Conservation (phyloP, 768 basidiomycete species). For the Tricholoma terreum region DNA sequence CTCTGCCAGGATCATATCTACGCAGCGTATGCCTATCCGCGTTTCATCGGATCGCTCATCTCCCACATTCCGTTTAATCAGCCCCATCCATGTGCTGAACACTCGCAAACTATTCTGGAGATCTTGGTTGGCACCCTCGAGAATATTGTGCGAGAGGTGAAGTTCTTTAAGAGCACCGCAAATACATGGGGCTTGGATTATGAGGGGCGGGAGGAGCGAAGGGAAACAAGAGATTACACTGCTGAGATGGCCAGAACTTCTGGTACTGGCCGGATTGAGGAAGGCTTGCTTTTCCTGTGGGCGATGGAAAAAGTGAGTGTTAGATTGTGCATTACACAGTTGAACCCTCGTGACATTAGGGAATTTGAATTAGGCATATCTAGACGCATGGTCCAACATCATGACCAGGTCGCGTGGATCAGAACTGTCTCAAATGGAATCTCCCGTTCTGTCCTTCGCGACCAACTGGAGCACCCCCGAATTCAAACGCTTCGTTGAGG, state of each 20-base stretch:
- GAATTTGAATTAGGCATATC: conserved; percentile 48
- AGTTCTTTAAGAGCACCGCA: conserved; percentile 58
- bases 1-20: conserved; percentile 74
- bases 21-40: conserved; percentile 71
- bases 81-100: conserved; percentile 31
- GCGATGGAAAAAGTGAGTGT: conserved; percentile 67
- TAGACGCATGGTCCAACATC: conserved; percentile 57
- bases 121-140: conserved; percentile 50
- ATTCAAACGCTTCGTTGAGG: conserved; percentile 52
- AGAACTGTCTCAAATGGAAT: conserved; percentile 2
- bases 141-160: conserved; percentile 54
- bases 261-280: conserved; percentile 44
- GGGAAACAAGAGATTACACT: conserved; percentile 65
- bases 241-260: conserved; percentile 65
- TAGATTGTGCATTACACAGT: background rate
- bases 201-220: conserved; percentile 48
- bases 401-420: conserved; percentile 10
- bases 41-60: conserved; percentile 66
- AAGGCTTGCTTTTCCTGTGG: conserved; percentile 73
- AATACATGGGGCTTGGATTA: conserved; percentile 42
- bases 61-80: conserved; percentile 52
- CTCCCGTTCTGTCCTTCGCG: conserved; percentile 47
- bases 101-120: conserved; percentile 37
- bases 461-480: conserved; percentile 60
- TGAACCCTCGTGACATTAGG: background rate